Percentiles rank a stretch among this genome's conserved stretches.
phyloP scores from a whole-genome alignment of 371 early-diverging fungal genomes.

The Rhizopus delemar region DNA sequence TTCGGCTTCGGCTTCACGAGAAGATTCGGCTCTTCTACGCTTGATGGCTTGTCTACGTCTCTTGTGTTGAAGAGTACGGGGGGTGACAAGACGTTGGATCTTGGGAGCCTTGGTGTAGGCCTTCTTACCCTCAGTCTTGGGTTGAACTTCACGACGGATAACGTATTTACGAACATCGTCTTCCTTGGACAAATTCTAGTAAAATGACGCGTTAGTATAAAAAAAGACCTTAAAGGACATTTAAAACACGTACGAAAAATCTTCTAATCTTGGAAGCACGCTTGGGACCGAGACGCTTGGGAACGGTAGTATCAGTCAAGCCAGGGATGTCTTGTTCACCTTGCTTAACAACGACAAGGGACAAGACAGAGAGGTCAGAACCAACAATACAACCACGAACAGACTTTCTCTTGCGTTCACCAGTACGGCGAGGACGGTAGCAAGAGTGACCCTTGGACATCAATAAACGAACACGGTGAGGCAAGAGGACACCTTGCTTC shows the following conservation, averaged over 20 bases:
- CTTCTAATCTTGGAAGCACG: constrained; percentile 98
- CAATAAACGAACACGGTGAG: constrained; percentile 92
- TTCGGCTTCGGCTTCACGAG: constrained; percentile 86
- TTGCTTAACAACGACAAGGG: constrained; percentile 95
- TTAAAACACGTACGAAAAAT: constrained; percentile 77
- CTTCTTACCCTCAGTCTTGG: constrained; percentile 88
- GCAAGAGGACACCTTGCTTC: constrained; percentile 96
- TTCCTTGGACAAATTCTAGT: constrained; percentile 85
- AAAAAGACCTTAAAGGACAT: neutral
- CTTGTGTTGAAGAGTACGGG: constrained; percentile 92
- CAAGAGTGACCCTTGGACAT: constrained; percentile 98
- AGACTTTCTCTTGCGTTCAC: constrained; percentile 99
- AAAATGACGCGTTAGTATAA: neutral
- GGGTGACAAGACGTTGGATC: constrained; percentile 98
- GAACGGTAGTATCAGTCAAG: constrained; percentile 91
- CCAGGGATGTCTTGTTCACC: constrained; percentile 95
- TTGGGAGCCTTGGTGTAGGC: constrained; percentile 90
- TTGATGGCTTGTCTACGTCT: constrained; percentile 82
- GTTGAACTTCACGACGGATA: constrained; percentile 92
- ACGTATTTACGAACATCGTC: constrained; percentile 98
- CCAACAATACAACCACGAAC: constrained; percentile 99
- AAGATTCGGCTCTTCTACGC: constrained; percentile 75
- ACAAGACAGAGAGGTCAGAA: constrained; percentile 92
- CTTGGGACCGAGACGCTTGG: constrained; percentile 98
- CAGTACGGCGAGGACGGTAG: constrained; percentile 97